phyloP scores from a whole-genome alignment of 176 grass and related monocot species.

The Triticum aestivum region IWGSC_CS_RefSeq_v2.1 NC_057812.1:305466574-305467073 shows the following conservation, averaged over 20 bases:
- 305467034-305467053: too few relatives aligned
- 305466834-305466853: neutral
- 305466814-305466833: neutral
- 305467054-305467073: too few relatives aligned
- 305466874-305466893: slow-evolving; percentile 4
- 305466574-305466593: neutral
- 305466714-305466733: neutral
- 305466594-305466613: neutral
- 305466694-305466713: neutral
- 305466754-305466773: neutral
- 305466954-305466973: too few relatives aligned
- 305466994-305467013: too few relatives aligned
- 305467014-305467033: too few relatives aligned
- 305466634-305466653: neutral
- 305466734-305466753: slow-evolving; percentile 3
- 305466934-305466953: too few relatives aligned
- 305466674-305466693: neutral
- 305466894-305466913: neutral
- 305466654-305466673: neutral
- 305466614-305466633: neutral
- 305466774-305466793: neutral
- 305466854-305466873: neutral
- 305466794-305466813: neutral
- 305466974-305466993: too few relatives aligned
- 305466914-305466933: neutral